phyloP scores from a whole-genome alignment of 208 protist genomes.

The Acanthamoeba quina region DNA sequence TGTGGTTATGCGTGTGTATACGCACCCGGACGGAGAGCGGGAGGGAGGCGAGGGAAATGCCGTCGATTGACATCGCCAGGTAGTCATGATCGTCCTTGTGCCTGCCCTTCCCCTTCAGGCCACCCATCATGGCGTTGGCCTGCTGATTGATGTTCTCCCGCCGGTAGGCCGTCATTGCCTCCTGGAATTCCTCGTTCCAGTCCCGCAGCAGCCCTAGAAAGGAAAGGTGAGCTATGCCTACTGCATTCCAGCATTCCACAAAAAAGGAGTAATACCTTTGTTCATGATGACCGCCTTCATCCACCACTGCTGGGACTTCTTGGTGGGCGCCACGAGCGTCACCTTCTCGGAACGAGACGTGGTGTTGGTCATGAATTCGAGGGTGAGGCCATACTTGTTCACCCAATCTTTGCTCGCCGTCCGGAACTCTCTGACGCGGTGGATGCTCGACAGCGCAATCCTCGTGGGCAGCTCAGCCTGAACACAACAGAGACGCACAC shows the following conservation, averaged over 20 bases:
- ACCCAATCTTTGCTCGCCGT: conserved; percentile 54
- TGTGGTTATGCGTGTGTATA: background rate
- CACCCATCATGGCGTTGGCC: conserved; percentile 7
- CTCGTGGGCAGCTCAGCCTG: background rate
- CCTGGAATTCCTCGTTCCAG: conserved; percentile 59
- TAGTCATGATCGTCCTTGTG: background rate
- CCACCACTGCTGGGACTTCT: conserved; percentile 50
- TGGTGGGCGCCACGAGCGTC: conserved; percentile 29
- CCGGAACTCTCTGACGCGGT: conserved; percentile 18
- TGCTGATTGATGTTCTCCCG: conserved; percentile 13
- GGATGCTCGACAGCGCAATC: conserved; percentile 28
- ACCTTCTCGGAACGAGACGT: conserved; percentile 14
- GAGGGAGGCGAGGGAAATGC: background rate
- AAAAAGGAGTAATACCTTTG: background rate
- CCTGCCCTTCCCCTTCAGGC: background rate
- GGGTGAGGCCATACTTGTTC: conserved; percentile 27
- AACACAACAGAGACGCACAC: background rate
- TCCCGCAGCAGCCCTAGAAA: background rate
- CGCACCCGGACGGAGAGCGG: background rate
- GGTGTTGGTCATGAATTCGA: conserved; percentile 13
- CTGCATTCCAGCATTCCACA: too few relatives aligned
- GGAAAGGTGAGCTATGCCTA: too few relatives aligned
- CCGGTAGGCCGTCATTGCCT: conserved; percentile 52
- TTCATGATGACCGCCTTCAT: conserved; percentile 68
- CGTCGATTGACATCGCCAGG: conserved; percentile 8